Percentiles rank a stretch among this genome's conserved stretches.
Evolutionary conservation across 2,329 filamentous ascomycete species (phyloP).

Genomic region (Aspergillus amoenus): DNA sequence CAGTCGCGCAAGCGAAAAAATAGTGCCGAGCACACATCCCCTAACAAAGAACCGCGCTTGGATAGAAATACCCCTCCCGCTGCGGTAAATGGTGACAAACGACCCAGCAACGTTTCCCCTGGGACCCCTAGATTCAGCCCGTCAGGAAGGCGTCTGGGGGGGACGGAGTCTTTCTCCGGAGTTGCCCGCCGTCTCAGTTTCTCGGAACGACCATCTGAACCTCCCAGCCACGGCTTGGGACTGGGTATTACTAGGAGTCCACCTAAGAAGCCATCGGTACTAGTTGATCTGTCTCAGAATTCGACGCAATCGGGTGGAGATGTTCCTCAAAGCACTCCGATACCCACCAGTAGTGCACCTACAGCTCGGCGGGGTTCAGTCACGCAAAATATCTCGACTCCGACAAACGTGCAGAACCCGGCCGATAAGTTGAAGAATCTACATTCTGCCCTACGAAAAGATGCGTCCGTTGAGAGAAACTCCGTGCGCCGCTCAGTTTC

Average conservation of each 20-base stretch:
- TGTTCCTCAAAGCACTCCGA: conserved; percentile 2
- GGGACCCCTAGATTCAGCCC: conserved; percentile 16
- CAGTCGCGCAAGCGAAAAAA: conserved; percentile 29
- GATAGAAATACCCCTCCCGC: conserved; percentile 12
- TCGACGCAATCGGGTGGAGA: conserved; percentile 2
- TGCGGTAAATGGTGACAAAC: conserved; percentile 1
- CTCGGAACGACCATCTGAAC: conserved; percentile 10
- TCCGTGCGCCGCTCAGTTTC: conserved; percentile 27
- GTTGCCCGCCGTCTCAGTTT: conserved; percentile 19
- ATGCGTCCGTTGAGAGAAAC: conserved; percentile 15
- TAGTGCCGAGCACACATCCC: conserved; percentile 17
- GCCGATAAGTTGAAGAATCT: conserved; percentile 18
- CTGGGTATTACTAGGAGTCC: conserved; percentile 31
- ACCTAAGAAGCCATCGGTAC: conserved; percentile 16
- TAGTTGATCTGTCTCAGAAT: conserved; percentile 11
- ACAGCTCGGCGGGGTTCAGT: conserved; percentile 8
- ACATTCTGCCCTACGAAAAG: conserved; percentile 27
- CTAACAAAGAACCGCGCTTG: conserved; percentile 28
- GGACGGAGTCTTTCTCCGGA: conserved; percentile 23
- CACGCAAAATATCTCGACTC: conserved; percentile 12
- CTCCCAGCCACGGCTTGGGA: conserved; percentile 20
- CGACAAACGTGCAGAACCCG: conserved; percentile 15
- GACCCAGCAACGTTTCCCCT: not conserved
- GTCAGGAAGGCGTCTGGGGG: conserved; percentile 12
- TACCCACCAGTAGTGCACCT: conserved; percentile 13